phyloP scores from a whole-genome alignment of 192 early-diverging fungal genomes.

The Podila horticola region DNA sequence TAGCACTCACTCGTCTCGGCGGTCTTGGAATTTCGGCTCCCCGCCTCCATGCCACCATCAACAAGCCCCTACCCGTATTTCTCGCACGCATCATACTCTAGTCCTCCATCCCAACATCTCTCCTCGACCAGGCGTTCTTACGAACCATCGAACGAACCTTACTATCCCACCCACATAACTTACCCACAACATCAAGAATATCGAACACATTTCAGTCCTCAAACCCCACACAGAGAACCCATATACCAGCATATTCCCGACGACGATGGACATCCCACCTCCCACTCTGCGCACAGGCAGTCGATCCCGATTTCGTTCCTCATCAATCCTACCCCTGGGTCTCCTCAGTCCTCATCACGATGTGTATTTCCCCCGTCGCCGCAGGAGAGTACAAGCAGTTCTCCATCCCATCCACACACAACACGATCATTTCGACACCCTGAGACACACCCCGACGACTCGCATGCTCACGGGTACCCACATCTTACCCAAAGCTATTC shows the following conservation, averaged over 20 bases:
- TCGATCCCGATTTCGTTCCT: constrained; percentile 40
- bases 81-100: neutral
- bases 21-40: neutral
- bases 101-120: neutral
- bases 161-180: too few relatives aligned
- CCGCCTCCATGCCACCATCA: neutral
- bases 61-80: neutral
- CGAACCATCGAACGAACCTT: too few relatives aligned
- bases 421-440: too few relatives aligned
- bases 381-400: neutral
- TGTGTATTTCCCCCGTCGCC: neutral
- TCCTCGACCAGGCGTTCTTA: neutral
- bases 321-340: constrained; percentile 15
- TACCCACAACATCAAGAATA: too few relatives aligned
- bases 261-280: neutral
- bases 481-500: neutral
- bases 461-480: too few relatives aligned
- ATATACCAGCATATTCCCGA: neutral
- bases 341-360: neutral
- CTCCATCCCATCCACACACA: neutral
- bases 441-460: too few relatives aligned
- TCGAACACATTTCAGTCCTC: too few relatives aligned
- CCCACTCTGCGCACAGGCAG: neutral
- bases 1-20: too few relatives aligned
- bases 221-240: neutral